Evolutionary conservation across 805 yeast species (phyloP), one percentile per base, ranked within the genome.

Genomic region (Lipomyces mesembrius): DNA sequence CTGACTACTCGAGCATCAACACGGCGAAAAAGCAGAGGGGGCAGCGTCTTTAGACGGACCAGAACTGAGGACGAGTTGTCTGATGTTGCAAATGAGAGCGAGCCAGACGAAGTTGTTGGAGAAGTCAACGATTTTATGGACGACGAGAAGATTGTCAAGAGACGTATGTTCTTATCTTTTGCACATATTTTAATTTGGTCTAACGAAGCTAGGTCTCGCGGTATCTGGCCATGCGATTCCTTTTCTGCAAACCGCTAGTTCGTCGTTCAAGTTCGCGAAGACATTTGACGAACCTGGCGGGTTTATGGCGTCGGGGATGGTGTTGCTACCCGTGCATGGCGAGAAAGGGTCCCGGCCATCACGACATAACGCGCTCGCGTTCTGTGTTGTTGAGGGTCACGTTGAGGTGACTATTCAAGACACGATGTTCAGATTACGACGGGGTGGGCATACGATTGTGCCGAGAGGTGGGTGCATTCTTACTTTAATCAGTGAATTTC

Each of bases 361-460:
- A 27, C 88, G 86, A 8, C 87, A 86, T 64, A 87, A 90, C 1
- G 84, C 88, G 70, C 87, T 89, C 73, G 86, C 88, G 34, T 92
- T 92, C 75, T 89, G 87, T 75, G 92, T 92, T 55, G 83, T 89
- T 3, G 79, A 82, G 52, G 98, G 98, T 0, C 72, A 83, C 2
- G 75, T 91, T 8, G 91, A 90, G 73, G 93, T 90, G 2, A 84
- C 87, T 1, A 70, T 92, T 3, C 83, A 85, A 22, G 85, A 84
- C 5, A 82, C 81, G 25, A 81, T 79, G 27, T 90, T 92, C 75
- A 78, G 86, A 3, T 89, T 88, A 6, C 82, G 85, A 0, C 80
- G 83, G 63, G 97, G 97, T 0, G 89, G 96, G 62, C 85, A 94
- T 3, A 88, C 92, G 73, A 90, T 89, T 73, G 83, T 93, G 5